Evolutionary conservation across 306 rosid species (phyloP), one percentile per base, ranked within the genome.

Genomic region (Cicer yamashitae): DNA sequence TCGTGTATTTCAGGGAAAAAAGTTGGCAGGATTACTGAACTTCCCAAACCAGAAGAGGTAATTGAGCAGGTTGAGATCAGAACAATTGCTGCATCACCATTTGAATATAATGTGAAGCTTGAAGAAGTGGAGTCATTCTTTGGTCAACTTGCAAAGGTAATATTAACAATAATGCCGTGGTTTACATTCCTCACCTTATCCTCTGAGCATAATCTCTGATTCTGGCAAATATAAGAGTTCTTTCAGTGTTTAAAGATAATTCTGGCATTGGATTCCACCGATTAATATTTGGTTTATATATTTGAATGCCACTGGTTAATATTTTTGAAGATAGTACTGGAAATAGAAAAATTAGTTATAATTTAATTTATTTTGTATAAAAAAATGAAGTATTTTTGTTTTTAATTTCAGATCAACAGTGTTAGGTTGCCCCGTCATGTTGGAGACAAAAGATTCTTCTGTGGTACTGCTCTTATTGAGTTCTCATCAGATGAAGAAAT

Each of bases 1-100:
- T 73, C 50, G 13, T 17, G 15, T 67, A n/a, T 70, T 87, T 44
- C 78, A 91, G 97, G 98, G 52, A 82, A 65, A 67, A 93, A 72
- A 77, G 86, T 94, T 70, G 92, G 97, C 65, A 81, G 98, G 88
- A 75, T 83, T 48, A 70, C 89, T 15, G 91, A 88, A 70, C 86
- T 90, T 63, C 58, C 73, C 71, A 91, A 91, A 75, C 96, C 91
- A 4, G 98, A 94, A 65, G 96, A 87, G 81, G 85, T 90, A 51
- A 85, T 91, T 17, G 98, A 94, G 85, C 97, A 94, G 82, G 83
- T 94, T 77, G 94, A 91, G 84, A 82, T 63, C 50, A 94, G 92
- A 82, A 94, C 97, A 7, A 70, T 89, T 67, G 97, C 97, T 68
- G 97, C 91, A n/a, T 82, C 93, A 8, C 98, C 96, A 10, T 88